Evolutionary conservation across 306 rosid species (phyloP).

Genomic region (Cucurbita ficifolia): DNA sequence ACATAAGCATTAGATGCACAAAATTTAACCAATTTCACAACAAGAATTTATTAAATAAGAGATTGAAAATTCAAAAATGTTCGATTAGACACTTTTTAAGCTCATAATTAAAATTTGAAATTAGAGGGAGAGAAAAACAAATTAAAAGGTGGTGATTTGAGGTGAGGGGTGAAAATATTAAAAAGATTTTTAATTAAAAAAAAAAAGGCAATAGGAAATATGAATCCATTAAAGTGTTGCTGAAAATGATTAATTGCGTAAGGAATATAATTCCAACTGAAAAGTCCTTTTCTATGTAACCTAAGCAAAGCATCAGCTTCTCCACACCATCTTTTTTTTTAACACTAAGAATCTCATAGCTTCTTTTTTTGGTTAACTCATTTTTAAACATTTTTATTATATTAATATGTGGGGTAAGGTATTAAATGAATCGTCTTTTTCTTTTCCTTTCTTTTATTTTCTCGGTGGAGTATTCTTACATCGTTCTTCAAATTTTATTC

Average conservation of each 20-base stretch:
- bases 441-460: not conserved
- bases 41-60: no score
- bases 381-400: not conserved
- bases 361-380: not conserved
- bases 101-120: no score
- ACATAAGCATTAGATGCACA: not conserved
- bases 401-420: not conserved
- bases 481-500: no score
- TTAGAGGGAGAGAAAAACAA: no score
- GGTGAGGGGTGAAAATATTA: no score
- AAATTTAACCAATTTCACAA: not conserved
- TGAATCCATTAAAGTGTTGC: not conserved
- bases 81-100: not conserved
- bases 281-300: not conserved
- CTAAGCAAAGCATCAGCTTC: not conserved
- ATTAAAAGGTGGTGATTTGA: no score
- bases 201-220: not conserved
- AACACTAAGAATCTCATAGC: not conserved
- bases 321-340: not conserved
- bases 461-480: not conserved
- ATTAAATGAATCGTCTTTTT: not conserved
- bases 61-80: not conserved
- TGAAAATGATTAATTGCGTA: conserved; percentile 3
- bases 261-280: conserved; percentile 7
- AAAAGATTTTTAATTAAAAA: no score